Conservation (phyloP, 2,329 filamentous ascomycete genomes). For the Aspergillus terreus region DNA sequence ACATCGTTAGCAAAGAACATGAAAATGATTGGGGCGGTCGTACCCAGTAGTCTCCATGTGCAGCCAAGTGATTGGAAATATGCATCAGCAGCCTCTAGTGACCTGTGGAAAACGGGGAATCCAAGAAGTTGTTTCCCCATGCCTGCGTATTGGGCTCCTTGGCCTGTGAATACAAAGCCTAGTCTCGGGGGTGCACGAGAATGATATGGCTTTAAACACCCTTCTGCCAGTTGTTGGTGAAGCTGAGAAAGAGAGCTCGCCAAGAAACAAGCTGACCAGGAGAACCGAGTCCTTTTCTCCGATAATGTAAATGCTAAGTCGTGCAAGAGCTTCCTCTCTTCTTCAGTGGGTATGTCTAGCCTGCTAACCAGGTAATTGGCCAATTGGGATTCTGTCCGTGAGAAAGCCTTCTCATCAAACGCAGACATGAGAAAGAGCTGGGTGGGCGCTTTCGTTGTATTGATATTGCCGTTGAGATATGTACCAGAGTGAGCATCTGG, state of each 20-base stretch:
- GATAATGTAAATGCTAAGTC: slow-evolving; percentile 5
- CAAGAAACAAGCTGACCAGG: background rate
- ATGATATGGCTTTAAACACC: background rate
- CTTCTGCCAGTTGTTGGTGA: background rate
- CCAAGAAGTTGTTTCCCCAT: slow-evolving; percentile 25
- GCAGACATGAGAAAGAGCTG: background rate
- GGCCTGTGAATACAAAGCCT: slow-evolving; percentile 30
- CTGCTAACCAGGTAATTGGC: background rate
- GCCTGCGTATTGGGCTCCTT: slow-evolving; percentile 28
- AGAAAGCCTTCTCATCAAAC: background rate
- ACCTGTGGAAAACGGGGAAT: slow-evolving; percentile 10
- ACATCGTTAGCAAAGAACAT: background rate
- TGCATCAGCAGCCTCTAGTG: slow-evolving; percentile 7
- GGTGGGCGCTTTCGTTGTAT: background rate
- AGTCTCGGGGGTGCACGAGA: slow-evolving; percentile 6
- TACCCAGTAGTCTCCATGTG: slow-evolving; percentile 10
- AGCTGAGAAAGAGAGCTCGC: background rate
- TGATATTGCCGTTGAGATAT: too few relatives aligned
- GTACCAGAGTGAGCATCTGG: background rate
- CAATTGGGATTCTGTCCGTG: too few relatives aligned
- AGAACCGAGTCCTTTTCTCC: background rate
- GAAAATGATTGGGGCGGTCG: background rate
- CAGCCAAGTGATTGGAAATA: slow-evolving; percentile 10
- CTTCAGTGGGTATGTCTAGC: background rate
- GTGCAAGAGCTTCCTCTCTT: background rate